Conservation (phyloP, 352 stramenopile genomes). For the Aphanomyces stellatus region DNA sequence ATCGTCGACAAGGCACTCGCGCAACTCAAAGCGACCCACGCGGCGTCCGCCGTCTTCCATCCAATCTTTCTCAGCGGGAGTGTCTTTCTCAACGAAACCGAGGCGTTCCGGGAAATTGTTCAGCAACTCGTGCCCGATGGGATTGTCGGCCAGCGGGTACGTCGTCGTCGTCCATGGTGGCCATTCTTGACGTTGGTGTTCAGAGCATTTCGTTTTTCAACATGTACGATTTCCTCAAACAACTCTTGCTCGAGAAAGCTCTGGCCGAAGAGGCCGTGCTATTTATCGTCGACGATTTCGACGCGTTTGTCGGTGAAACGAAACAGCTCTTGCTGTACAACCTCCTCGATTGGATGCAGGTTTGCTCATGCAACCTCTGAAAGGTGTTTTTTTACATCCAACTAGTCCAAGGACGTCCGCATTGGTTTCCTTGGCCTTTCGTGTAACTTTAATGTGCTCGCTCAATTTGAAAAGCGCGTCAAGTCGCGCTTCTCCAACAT, state of each 20-base stretch:
- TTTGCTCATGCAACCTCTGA: constrained; percentile 2
- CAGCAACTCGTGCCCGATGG: constrained; percentile 48
- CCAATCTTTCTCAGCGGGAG: constrained; percentile 69
- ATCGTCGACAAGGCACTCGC: constrained; percentile 47
- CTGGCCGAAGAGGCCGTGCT: constrained; percentile 44
- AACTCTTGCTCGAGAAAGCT: constrained; percentile 46
- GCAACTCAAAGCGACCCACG: constrained; percentile 28
- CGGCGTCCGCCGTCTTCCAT: constrained; percentile 34
- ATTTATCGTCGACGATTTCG: constrained; percentile 62
- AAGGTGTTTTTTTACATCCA: background rate
- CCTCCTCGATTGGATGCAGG: constrained; percentile 74
- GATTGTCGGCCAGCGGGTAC: constrained; percentile 51
- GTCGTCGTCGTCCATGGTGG: background rate
- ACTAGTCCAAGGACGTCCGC: constrained; percentile 60
- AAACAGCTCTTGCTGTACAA: constrained; percentile 84
- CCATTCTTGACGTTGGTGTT: background rate
- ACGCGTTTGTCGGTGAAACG: constrained; percentile 58
- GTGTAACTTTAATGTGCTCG: constrained; percentile 70
- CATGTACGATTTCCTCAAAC: constrained; percentile 78
- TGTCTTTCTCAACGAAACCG: constrained; percentile 72
- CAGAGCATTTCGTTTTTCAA: constrained; percentile 65
- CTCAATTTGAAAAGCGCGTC: constrained; percentile 75
- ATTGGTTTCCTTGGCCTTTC: constrained; percentile 76
- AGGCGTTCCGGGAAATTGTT: constrained; percentile 76
- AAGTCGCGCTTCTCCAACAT: constrained; percentile 63